A percentile compares a stretch with the other conserved stretches of the same genome.
phyloP scores from a whole-genome alignment of 2,329 filamentous ascomycete species.

The Laburnicola sp. region DNA sequence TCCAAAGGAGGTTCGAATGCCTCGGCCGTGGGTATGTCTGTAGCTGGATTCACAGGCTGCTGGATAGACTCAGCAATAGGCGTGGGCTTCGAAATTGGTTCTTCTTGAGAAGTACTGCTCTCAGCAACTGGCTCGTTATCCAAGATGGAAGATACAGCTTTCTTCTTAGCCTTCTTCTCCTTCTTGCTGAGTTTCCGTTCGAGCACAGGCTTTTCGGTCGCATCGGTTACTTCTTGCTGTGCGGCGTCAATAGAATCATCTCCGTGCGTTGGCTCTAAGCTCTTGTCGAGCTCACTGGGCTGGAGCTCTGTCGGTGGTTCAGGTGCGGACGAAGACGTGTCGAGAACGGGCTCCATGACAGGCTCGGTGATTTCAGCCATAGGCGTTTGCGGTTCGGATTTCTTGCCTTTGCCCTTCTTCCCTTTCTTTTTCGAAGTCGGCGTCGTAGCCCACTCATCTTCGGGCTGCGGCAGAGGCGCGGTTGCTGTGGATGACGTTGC shows the following conservation, averaged over 20 bases:
- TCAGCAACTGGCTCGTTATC: slow-evolving; percentile 16
- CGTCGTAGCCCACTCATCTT: slow-evolving; percentile 11
- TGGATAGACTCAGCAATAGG: neutral
- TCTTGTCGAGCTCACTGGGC: slow-evolving; percentile 4
- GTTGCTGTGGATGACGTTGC: neutral
- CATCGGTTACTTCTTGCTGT: slow-evolving; percentile 5
- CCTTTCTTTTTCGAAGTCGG: slow-evolving; percentile 19
- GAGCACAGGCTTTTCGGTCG: slow-evolving; percentile 21
- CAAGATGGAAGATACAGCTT: slow-evolving; percentile 10
- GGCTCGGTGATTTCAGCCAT: slow-evolving; percentile 10
- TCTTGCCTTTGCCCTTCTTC: slow-evolving; percentile 26
- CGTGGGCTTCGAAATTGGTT: slow-evolving; percentile 1
- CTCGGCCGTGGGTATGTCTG: neutral
- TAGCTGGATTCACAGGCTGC: neutral
- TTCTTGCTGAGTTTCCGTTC: slow-evolving; percentile 41
- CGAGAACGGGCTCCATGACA: neutral
- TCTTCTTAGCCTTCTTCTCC: slow-evolving; percentile 36
- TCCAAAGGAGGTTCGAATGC: neutral
- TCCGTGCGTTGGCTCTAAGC: slow-evolving; percentile 2
- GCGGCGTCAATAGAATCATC: slow-evolving; percentile 1
- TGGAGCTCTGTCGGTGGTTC: slow-evolving; percentile 6
- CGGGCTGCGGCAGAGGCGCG: neutral
- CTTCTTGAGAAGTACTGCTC: neutral
- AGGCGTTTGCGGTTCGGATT: slow-evolving; percentile 18
- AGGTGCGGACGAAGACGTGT: neutral